Evolutionary conservation across 345 rosid genomes (phyloP).

Genomic region (Microthlaspi erraticum): DNA sequence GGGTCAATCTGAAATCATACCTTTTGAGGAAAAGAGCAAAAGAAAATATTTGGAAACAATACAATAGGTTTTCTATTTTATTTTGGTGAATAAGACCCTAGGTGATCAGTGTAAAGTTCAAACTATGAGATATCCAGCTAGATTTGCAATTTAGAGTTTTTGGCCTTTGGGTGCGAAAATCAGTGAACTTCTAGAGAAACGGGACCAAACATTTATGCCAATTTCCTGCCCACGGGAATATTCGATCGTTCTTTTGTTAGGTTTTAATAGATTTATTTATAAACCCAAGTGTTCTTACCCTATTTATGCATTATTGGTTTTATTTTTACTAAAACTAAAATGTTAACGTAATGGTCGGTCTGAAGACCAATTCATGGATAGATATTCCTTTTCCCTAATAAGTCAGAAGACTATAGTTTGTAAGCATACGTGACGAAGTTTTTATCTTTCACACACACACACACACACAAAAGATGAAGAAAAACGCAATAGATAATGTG

Average conservation of each 20-base stretch:
- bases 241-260: conserved; percentile 15
- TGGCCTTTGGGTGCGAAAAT: neutral
- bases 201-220: conserved; percentile 36
- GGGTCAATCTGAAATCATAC: conserved; percentile 34
- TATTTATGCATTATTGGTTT: neutral
- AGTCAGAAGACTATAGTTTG: neutral
- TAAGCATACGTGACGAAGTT: conserved; percentile 1
- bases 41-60: conserved; percentile 31
- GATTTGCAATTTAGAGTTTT: conserved; percentile 22
- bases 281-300: neutral
- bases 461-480: neutral
- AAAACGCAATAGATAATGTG: neutral
- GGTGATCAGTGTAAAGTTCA: conserved; percentile 6
- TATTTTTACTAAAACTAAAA: neutral
- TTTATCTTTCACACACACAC: neutral
- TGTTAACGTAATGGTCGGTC: conserved; percentile 3
- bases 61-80: neutral
- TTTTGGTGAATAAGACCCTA: conserved; percentile 19
- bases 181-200: conserved; percentile 25
- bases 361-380: neutral
- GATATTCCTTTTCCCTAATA: neutral
- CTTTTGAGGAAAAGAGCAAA: conserved; percentile 33
- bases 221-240: conserved; percentile 22
- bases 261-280: conserved; percentile 18
- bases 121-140: conserved; percentile 19